phyloP scores from a whole-genome alignment of 2,329 filamentous ascomycete species.

The Curvularia sp. region DNA sequence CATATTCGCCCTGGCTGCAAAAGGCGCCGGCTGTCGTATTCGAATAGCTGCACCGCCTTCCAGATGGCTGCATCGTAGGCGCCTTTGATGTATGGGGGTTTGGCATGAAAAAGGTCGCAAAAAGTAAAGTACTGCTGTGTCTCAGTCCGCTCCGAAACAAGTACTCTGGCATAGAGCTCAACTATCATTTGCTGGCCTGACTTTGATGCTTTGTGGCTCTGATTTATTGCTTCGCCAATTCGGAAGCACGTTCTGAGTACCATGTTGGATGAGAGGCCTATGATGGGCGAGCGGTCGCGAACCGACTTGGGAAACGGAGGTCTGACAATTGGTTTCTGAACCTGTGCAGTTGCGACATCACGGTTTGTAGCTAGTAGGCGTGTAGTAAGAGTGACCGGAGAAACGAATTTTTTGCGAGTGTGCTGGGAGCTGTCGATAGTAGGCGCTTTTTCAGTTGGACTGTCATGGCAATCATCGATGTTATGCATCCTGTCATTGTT shows the following conservation, averaged over 20 bases:
- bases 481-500: background rate
- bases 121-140: conserved; percentile 69
- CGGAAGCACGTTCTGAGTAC: conserved; percentile 69
- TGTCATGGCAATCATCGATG: background rate
- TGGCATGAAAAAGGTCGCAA: conserved; percentile 66
- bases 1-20: conserved; percentile 54
- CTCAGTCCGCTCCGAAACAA: conserved; percentile 63
- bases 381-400: conserved; percentile 34
- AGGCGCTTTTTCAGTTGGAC: background rate
- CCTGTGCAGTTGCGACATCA: conserved; percentile 2
- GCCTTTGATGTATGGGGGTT: conserved; percentile 62
- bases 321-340: conserved; percentile 57
- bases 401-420: conserved; percentile 27
- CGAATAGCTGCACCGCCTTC: conserved; percentile 55
- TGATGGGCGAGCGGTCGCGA: conserved; percentile 61
- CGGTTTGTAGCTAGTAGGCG: conserved; percentile 21
- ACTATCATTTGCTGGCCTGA: conserved; percentile 60
- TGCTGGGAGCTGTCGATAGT: background rate
- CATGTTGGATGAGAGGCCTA: conserved; percentile 58
- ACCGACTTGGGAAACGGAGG: conserved; percentile 60
- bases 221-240: conserved; percentile 65
- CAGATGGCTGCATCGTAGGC: conserved; percentile 54
- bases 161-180: conserved; percentile 70
- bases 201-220: conserved; percentile 56
- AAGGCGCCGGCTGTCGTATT: conserved; percentile 57